Conservation (phyloP, 2,329 filamentous ascomycete species). For the Colletotrichum cereale region DNA sequence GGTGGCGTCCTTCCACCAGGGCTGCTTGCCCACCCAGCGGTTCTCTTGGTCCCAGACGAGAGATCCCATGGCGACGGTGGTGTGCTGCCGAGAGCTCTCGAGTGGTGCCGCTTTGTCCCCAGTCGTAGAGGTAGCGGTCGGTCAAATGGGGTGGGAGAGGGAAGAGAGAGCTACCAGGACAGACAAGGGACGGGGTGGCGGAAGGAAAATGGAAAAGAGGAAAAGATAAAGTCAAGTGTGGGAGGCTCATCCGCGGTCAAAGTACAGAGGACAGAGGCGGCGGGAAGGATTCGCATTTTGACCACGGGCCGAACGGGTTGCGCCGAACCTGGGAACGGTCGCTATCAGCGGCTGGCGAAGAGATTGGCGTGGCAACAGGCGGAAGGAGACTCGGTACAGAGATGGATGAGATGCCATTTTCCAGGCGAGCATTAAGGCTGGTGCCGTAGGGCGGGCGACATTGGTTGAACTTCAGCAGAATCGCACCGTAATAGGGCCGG, state of each 20-base stretch:
- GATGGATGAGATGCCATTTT: background rate
- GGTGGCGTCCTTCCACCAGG: conserved; percentile 61
- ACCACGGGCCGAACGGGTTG: conserved; percentile 13
- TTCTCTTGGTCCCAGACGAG: conserved; percentile 49
- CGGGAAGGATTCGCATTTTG: conserved; percentile 33
- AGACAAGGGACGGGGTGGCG: background rate
- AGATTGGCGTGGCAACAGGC: conserved; percentile 23
- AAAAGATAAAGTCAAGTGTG: background rate
- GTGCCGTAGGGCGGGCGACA: background rate
- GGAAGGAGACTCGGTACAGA: background rate
- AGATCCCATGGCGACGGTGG: conserved; percentile 48
- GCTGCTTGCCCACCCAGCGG: conserved; percentile 50
- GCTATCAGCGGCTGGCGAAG: conserved; percentile 26
- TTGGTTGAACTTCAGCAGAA: conserved; percentile 1
- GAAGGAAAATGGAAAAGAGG: background rate
- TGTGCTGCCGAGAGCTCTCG: background rate
- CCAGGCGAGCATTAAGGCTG: background rate
- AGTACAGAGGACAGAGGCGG: conserved; percentile 2
- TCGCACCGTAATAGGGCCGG: conserved; percentile 32
- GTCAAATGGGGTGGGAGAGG: background rate
- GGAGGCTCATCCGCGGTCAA: conserved; percentile 12
- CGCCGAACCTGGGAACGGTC: background rate
- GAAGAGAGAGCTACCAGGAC: background rate
- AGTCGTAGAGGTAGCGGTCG: background rate
- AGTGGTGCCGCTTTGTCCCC: no score